These are phyloP conservation scores for Usnea hakonensis DNA, from an alignment of 495 filamentous ascomycete species.

Conservation along the genomic window DNA sequence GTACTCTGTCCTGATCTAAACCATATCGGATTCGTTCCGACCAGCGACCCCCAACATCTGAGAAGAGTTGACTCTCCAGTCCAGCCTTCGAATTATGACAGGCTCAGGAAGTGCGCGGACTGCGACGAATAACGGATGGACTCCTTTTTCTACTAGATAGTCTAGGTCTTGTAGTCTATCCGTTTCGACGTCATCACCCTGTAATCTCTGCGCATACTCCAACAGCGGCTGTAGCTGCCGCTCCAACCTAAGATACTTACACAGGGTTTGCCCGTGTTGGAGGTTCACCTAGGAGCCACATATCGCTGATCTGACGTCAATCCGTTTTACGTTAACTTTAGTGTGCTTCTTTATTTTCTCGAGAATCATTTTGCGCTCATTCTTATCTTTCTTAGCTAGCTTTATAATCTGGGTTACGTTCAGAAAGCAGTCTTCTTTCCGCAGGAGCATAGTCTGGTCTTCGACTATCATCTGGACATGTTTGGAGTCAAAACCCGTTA, in stretches of 20 bases:
- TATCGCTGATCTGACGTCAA: background rate
- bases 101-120: background rate
- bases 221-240: constrained; percentile 4
- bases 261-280: background rate
- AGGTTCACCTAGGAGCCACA: background rate
- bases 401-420: no score
- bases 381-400: background rate
- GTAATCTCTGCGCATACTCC: constrained; percentile 2
- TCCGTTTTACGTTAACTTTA: background rate
- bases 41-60: background rate
- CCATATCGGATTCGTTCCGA: background rate
- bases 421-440: no score
- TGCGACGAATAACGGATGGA: background rate
- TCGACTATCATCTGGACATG: no score
- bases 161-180: background rate
- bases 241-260: constrained; percentile 4
- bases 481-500: no score
- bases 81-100: background rate
- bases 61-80: constrained; percentile 1
- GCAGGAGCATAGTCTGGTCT: no score
- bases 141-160: background rate
- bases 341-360: background rate
- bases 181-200: background rate
- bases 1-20: background rate
- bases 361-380: background rate